A percentile compares a stretch with the other conserved stretches of the same genome.
Evolutionary conservation across 202 grass and related monocot species (phyloP).

Genomic region (Bolboschoenoplectus hybrid): DNA sequence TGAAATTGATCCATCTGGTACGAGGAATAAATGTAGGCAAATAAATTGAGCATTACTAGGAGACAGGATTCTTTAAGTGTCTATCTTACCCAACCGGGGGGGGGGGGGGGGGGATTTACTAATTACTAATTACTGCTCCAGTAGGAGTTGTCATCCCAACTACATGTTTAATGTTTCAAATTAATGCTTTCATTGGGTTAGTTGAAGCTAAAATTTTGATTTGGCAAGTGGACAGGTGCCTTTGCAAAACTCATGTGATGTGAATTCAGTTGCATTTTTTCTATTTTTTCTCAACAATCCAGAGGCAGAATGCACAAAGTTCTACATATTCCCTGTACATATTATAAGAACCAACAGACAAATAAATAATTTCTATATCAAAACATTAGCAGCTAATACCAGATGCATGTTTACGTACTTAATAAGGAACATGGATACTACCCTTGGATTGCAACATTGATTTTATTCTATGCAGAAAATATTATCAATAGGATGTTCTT

Average conservation of each 20-base stretch:
- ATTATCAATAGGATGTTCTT: neutral
- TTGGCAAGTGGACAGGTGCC: neutral
- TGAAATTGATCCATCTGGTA: slow-evolving; percentile 1
- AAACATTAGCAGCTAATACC: neutral
- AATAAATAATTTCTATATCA: neutral
- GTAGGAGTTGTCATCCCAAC: neutral
- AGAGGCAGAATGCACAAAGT: neutral
- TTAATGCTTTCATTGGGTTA: slow-evolving; percentile 31
- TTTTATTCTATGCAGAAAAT: slow-evolving; percentile 9
- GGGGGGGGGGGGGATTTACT: neutral
- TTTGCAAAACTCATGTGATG: slow-evolving; percentile 17
- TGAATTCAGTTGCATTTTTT: slow-evolving; percentile 16
- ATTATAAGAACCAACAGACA: slow-evolving; percentile 16
- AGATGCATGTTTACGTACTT: neutral
- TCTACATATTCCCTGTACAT: neutral
- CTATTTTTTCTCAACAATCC: neutral
- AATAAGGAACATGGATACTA: neutral
- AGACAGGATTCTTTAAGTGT: neutral
- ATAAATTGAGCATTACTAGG: neutral
- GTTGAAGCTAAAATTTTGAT: slow-evolving; percentile 13
- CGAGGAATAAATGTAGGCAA: slow-evolving; percentile 15
- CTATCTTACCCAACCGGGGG: neutral
- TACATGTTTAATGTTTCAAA: neutral
- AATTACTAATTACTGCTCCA: slow-evolving; percentile 23
- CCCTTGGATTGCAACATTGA: neutral